Conservation (phyloP, 148 eudicot genomes). For the Simmondsia chinensis region DNA sequence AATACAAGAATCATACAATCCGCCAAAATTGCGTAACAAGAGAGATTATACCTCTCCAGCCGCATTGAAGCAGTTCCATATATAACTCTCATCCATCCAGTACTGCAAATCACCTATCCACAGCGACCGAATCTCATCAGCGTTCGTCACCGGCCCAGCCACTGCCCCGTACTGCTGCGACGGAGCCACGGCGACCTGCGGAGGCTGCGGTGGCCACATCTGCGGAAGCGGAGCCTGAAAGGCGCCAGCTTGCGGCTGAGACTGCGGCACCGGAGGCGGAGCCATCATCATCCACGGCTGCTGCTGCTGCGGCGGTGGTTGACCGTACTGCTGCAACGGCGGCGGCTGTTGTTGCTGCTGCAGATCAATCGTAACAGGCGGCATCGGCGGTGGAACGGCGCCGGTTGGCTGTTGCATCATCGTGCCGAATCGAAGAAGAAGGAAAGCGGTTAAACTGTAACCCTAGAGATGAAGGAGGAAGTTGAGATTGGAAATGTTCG, state of each 20-base stretch:
- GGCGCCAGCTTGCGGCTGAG: conserved; percentile 9
- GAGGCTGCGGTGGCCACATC: conserved; percentile 12
- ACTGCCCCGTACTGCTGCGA: conserved; percentile 23
- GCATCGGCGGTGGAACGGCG: conserved; percentile 19
- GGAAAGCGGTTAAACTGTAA: too few relatives aligned
- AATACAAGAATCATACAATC: neutral
- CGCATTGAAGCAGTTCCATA: conserved; percentile 36
- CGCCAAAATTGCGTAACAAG: neutral
- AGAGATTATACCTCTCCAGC: conserved; percentile 57
- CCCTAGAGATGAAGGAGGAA: too few relatives aligned
- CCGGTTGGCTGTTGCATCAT: conserved; percentile 39
- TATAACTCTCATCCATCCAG: conserved; percentile 86
- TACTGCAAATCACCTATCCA: conserved; percentile 95
- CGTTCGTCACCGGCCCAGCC: conserved; percentile 10
- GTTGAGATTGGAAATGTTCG: too few relatives aligned
- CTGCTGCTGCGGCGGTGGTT: conserved; percentile 18
- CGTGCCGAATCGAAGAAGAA: neutral
- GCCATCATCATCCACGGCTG: conserved; percentile 50
- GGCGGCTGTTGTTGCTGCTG: conserved; percentile 18
- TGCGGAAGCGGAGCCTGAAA: too few relatives aligned
- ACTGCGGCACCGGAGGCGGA: conserved; percentile 20
- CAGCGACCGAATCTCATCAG: conserved; percentile 60
- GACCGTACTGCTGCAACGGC: conserved; percentile 28
- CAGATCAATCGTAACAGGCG: conserved; percentile 23
- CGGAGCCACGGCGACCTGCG: conserved; percentile 13